Percentiles rank a stretch among this genome's conserved stretches.
Evolutionary conservation across 208 protist species (phyloP).

Genomic region (Leptomonas seymouri): DNA sequence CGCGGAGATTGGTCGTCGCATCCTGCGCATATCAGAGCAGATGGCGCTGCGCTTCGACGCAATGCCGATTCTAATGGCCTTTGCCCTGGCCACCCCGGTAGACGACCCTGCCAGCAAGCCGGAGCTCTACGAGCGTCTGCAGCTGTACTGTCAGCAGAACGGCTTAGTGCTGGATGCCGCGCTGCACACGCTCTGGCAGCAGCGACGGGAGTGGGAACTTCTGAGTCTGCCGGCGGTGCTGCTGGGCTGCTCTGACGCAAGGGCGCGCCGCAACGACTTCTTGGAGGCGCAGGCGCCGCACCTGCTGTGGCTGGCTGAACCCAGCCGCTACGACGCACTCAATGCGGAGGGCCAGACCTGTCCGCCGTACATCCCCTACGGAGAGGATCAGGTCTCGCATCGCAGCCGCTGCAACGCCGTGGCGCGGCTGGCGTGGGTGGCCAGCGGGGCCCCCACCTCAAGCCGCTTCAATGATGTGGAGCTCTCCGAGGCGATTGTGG

Average conservation of each 20-base stretch:
- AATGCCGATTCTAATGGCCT: constrained; percentile 56
- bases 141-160: constrained; percentile 59
- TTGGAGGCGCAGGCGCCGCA: constrained; percentile 68
- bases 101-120: constrained; percentile 46
- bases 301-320: constrained; percentile 73
- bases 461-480: constrained; percentile 41
- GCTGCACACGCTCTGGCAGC: constrained; percentile 45
- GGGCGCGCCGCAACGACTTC: constrained; percentile 53
- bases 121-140: constrained; percentile 49
- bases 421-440: constrained; percentile 60
- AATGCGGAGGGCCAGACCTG: constrained; percentile 41
- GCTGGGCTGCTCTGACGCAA: constrained; percentile 26
- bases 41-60: constrained; percentile 69
- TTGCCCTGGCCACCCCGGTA: constrained; percentile 55
- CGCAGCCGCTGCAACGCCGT: constrained; percentile 61
- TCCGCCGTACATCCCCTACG: constrained; percentile 48
- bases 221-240: constrained; percentile 69
- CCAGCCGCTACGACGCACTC: constrained; percentile 59
- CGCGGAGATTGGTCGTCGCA: constrained; percentile 37
- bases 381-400: constrained; percentile 52
- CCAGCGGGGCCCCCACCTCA: constrained; percentile 36
- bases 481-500: constrained; percentile 46
- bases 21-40: constrained; percentile 52
- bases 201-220: constrained; percentile 79
- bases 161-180: constrained; percentile 48